Evolutionary conservation across 352 stramenopile genomes (phyloP).

Genomic region (Pythium pyrilobum): DNA sequence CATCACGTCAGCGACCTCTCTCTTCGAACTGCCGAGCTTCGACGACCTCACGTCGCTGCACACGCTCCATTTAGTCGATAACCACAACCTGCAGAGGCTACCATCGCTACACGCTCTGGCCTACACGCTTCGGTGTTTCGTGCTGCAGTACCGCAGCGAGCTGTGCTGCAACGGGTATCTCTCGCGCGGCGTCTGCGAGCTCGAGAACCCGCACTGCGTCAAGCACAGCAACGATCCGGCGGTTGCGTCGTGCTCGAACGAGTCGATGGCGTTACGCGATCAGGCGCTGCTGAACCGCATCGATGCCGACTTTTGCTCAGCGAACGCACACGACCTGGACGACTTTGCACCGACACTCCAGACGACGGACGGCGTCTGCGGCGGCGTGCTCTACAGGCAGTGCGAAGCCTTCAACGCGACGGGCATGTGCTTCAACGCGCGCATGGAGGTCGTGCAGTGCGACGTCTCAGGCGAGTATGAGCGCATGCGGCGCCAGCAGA

Average conservation of each 20-base stretch:
- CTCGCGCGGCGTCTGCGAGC: not conserved
- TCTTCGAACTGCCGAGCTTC: slow-evolving; percentile 7
- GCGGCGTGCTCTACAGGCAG: slow-evolving; percentile 11
- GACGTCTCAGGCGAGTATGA: not conserved
- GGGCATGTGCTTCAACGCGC: slow-evolving; percentile 9
- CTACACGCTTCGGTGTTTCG: too few species aligned
- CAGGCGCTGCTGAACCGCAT: not conserved
- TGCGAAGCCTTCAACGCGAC: not conserved
- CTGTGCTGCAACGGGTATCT: not conserved
- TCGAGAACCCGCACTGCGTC: not conserved
- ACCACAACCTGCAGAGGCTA: too few species aligned
- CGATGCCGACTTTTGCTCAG: not conserved
- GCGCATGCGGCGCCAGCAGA: slow-evolving; percentile 8
- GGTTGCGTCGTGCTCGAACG: not conserved
- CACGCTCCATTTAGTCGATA: slow-evolving; percentile 8
- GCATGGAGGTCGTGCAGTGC: slow-evolving; percentile 4
- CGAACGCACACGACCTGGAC: not conserved
- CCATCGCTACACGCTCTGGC: too few species aligned
- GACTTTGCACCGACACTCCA: not conserved
- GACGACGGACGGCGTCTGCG: not conserved
- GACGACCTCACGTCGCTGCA: slow-evolving; percentile 4
- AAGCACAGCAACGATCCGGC: too few species aligned
- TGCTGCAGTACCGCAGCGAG: not conserved
- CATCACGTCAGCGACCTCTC: slow-evolving; percentile 4
- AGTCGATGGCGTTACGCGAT: not conserved